Conservation (phyloP, 2,329 filamentous ascomycete genomes). For the Plenodomus lindquistii region DNA sequence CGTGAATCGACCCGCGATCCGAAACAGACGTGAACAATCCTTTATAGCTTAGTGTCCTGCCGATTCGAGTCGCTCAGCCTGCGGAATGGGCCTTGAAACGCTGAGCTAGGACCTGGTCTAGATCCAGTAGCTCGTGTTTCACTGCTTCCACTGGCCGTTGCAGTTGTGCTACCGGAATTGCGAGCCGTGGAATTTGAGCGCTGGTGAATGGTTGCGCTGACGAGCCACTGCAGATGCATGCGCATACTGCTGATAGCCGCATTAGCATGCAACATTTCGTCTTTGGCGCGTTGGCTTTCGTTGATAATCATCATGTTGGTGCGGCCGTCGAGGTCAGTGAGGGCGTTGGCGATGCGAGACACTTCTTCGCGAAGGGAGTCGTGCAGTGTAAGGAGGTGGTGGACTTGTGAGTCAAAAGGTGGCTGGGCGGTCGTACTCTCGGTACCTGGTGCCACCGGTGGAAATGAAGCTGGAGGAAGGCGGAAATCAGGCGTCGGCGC, state of each 20-base stretch:
- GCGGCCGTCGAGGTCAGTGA: constrained; percentile 63
- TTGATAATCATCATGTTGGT: constrained; percentile 67
- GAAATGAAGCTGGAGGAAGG: constrained; percentile 40
- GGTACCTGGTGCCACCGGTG: constrained; percentile 28
- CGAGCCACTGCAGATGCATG: constrained; percentile 66
- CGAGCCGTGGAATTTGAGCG: constrained; percentile 32
- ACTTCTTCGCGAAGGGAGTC: constrained; percentile 65
- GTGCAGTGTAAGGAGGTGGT: constrained; percentile 64
- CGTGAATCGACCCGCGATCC: constrained; percentile 8
- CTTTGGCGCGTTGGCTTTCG: constrained; percentile 63
- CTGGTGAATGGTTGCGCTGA: constrained; percentile 59
- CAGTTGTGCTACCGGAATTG: constrained; percentile 26
- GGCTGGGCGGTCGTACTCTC: constrained; percentile 32
- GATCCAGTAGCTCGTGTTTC: constrained; percentile 29
- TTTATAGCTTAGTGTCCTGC: constrained; percentile 43
- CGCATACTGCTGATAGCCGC: constrained; percentile 62
- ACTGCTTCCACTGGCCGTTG: constrained; percentile 25
- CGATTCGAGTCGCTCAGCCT: constrained; percentile 42
- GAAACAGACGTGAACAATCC: background rate
- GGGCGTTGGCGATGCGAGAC: constrained; percentile 56
- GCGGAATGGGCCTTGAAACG: constrained; percentile 32
- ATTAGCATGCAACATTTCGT: constrained; percentile 65
- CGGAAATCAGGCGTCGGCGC: constrained; percentile 44
- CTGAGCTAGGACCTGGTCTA: constrained; percentile 26
- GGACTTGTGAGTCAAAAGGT: constrained; percentile 54